Base-by-base conservation (phyloP, 257 asterid species). In the Penstemon barbatus region DNA sequence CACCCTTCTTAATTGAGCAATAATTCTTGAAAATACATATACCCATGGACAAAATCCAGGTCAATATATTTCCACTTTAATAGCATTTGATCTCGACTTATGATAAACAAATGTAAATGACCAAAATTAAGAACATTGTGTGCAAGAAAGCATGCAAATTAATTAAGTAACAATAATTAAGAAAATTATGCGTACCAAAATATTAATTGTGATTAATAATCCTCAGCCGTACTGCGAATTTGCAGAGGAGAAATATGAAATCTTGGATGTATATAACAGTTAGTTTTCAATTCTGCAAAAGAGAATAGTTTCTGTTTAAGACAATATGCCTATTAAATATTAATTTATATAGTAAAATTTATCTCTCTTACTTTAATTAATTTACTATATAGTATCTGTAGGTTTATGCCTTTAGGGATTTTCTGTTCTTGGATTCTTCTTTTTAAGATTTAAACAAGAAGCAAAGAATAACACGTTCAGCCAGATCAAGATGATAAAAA, bases 351-450 rank as follows among this genome's bases (percentile, higher is more conserved):
- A 4, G n/a, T n/a, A 10, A 10, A 37, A 1, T 25, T 25, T 25
- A 25, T 12, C 19, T 58, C 25, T 58, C 48, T 8, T 45, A 59
- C 65, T 59, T 40, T 43, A 3, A 61, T 61, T 42, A 46, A 12
- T 45, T 46, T 63, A 63, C n/a, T 63, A 63, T 45, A 19, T 63
- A 56, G 57, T 33, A 63, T 46, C 37, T 53, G 33, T 7, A 53
- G 58, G 11, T 10, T 4, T 63, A 63, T 46, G 53, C 68, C 46
- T 63, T 63, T 1, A 39, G 10, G 15, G 42, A 45, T 18, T 33
- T 43, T 43, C 4, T 25, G 25, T n/a, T 12, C 33, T 25, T 4
- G 48, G 33, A 44, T 56, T n/a, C 54, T 7, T 15, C 65, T 57
- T 68, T 68, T 11, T 1, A 48, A 41, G 10, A 68, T 7, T 68